Conservation (phyloP, 306 rosid species). For the Begonia peltatifolia region DNA sequence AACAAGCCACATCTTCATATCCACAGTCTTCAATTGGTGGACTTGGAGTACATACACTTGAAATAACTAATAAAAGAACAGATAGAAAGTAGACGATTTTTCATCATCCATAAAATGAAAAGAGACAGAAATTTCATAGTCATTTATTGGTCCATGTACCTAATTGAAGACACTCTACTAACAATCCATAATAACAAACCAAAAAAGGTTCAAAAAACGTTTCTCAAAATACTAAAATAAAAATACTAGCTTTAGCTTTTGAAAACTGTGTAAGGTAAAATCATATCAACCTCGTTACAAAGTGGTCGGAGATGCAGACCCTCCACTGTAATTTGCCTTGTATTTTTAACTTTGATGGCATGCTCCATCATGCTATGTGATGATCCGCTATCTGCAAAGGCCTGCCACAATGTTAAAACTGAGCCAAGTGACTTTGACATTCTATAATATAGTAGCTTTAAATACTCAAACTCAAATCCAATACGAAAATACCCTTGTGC, state of each 20-base stretch:
- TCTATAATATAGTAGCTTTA: background rate
- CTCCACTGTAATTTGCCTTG: constrained; percentile 45
- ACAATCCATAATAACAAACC: too few species aligned
- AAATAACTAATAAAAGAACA: too few species aligned
- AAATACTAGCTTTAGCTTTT: too few species aligned
- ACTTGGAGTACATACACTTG: too few species aligned
- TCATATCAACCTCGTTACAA: constrained; percentile 51
- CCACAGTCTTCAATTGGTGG: too few species aligned
- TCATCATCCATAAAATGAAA: too few species aligned
- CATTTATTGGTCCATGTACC: too few species aligned
- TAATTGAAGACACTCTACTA: too few species aligned
- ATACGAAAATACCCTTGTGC: constrained; percentile 38
- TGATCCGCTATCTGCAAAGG: constrained; percentile 34
- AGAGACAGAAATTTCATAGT: too few species aligned
- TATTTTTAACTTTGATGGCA: constrained; percentile 17
- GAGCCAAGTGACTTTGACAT: constrained; percentile 6
- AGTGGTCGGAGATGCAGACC: constrained; percentile 68
- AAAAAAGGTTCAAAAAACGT: too few species aligned
- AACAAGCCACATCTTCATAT: constrained; percentile 1
- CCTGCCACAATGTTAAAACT: constrained; percentile 31
- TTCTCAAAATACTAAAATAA: too few species aligned
- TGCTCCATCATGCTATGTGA: constrained; percentile 6
- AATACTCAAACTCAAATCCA: constrained; percentile 3
- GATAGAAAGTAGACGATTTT: too few species aligned
- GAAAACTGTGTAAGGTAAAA: constrained; percentile 3